A percentile compares a stretch with the other conserved stretches of the same genome.
These are phyloP conservation scores for Alternaria ventricosa DNA, from an alignment of 2,329 filamentous ascomycete genomes.

Conservation along the genomic window DNA sequence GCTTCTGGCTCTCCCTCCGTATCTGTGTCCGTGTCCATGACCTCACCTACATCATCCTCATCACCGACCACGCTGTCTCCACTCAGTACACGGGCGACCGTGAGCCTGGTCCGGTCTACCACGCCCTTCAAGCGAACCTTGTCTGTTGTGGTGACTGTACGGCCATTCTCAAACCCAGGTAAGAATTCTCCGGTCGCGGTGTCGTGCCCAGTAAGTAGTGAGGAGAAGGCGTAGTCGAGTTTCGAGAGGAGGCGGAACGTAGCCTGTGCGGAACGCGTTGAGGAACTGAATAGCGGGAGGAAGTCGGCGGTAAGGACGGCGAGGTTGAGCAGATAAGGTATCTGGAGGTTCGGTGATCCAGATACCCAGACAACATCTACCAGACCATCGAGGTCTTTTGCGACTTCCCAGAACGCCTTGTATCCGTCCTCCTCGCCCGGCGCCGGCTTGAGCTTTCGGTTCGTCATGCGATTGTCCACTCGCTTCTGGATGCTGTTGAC, in stretches of 20 bases:
- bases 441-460: slow-evolving; percentile 57
- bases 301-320: slow-evolving; percentile 76
- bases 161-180: slow-evolving; percentile 71
- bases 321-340: slow-evolving; percentile 81
- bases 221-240: slow-evolving; percentile 83
- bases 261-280: slow-evolving; percentile 66
- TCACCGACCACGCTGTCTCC: slow-evolving; percentile 55
- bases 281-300: slow-evolving; percentile 73
- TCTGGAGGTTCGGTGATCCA: slow-evolving; percentile 81
- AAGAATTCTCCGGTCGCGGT: slow-evolving; percentile 68
- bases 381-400: slow-evolving; percentile 74
- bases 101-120: slow-evolving; percentile 75
- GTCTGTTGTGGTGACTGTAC: slow-evolving; percentile 77
- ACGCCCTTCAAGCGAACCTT: slow-evolving; percentile 87
- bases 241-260: slow-evolving; percentile 77
- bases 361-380: slow-evolving; percentile 86
- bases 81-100: slow-evolving; percentile 72
- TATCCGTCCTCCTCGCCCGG: slow-evolving; percentile 58
- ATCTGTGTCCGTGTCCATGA: slow-evolving; percentile 48
- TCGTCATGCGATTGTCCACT: slow-evolving; percentile 38
- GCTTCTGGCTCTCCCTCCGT: slow-evolving; percentile 34
- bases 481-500: slow-evolving; percentile 46
- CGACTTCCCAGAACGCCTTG: slow-evolving; percentile 71
- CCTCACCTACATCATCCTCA: slow-evolving; percentile 26
- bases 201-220: slow-evolving; percentile 72